Base-by-base conservation (phyloP, 2,329 filamentous ascomycete genomes). In the Pseudogymnoascus sp. region DNA sequence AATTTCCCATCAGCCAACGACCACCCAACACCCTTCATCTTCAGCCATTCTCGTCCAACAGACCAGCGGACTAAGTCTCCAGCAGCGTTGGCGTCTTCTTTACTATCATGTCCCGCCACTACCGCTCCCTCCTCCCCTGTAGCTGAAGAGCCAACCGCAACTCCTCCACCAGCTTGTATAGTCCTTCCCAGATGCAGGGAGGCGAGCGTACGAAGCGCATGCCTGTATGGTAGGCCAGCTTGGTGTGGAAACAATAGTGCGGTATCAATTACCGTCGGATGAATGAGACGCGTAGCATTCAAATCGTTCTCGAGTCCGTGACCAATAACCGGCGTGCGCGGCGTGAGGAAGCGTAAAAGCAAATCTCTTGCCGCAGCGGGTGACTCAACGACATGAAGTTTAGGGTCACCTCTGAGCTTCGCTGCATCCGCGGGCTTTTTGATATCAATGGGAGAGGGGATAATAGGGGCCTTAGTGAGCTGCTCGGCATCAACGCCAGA, bases 291-390 rank as follows among this genome's bases (percentile, higher is more conserved):
- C 39, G 88, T 80, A 2, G 87, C 84, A 71, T 96, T 97, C 61
- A 99, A 81, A 69, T 99, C 94, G 70, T 99, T 99, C 69, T 99
- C 94, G 7, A 97, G 83, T 0, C 91, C 92, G 72, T 99, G 94
- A 0, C 94, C 94, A 54, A 99, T 89, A 0, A 99, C 75, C 0
- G 92, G 89, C 0, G 92, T 99, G 0, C 81, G 76, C 0, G 91
- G 89, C 1, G 85, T 81, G 58, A 99, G 80, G 60, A 89, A 80
- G 0, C 82, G 80, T 73, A 96, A 90, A 7, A 99, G 81, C 0
- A 97, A 79, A 1, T 84, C 78, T 7, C 94, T 87, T 1, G 94
- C 94, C 28, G 77, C 81, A 20, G 83, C 77, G 0, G 92, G 92
- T 0, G 88, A 91, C 0, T 85, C 77, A 7, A 95, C 90, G 47